Conservation (phyloP, 768 basidiomycete genomes). For the Tricholoma terreum region DNA sequence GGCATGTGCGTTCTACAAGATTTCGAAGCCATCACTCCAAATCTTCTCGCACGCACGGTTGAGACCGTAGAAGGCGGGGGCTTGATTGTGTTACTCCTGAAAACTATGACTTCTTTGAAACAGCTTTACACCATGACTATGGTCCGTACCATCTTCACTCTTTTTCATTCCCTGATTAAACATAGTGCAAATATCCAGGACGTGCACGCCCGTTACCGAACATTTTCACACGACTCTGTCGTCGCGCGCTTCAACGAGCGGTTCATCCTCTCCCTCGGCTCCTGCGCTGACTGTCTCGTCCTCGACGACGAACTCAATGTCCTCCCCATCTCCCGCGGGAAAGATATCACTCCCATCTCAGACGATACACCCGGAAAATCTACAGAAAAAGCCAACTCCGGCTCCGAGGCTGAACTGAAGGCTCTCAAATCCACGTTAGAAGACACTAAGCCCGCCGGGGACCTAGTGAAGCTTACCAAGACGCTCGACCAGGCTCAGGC, state of each 20-base stretch:
- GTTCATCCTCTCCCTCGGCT: constrained; percentile 95
- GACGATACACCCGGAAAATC: constrained; percentile 37
- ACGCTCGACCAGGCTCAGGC: constrained; percentile 96
- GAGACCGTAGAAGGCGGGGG: constrained; percentile 98
- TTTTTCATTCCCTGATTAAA: not conserved
- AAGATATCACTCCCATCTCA: constrained; percentile 76
- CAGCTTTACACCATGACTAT: constrained; percentile 92
- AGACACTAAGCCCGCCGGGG: constrained; percentile 84
- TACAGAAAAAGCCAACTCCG: constrained; percentile 32
- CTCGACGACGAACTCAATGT: constrained; percentile 98
- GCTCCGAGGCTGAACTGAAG: constrained; percentile 59
- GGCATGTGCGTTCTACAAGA: constrained; percentile 98
- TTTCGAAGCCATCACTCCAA: constrained; percentile 97
- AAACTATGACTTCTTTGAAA: constrained; percentile 90
- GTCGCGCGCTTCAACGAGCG: constrained; percentile 98
- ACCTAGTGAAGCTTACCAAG: constrained; percentile 85
- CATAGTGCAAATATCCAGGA: constrained; percentile 53
- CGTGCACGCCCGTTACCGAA: constrained; percentile 92
- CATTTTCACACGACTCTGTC: constrained; percentile 84
- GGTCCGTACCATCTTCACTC: constrained; percentile 31
- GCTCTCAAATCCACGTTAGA: constrained; percentile 75
- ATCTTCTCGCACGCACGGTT: constrained; percentile 92
- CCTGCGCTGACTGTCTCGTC: constrained; percentile 88
- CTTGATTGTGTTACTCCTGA: constrained; percentile 81
- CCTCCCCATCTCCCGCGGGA: constrained; percentile 90